Evolutionary conservation across 805 yeast species (phyloP).

Genomic region (Priceomyces castillae): DNA sequence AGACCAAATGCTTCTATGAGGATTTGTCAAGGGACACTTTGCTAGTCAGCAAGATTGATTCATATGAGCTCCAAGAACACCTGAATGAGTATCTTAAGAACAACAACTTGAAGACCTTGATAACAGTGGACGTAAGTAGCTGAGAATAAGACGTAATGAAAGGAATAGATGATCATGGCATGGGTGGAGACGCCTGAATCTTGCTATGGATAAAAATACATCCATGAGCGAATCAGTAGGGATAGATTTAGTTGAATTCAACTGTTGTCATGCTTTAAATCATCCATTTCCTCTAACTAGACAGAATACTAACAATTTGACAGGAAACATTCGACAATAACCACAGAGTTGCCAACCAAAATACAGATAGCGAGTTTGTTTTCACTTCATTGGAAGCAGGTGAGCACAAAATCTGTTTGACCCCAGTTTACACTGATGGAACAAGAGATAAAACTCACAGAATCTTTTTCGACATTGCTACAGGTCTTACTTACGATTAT

Average conservation of each 20-base stretch:
- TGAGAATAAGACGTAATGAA: too few relatives aligned
- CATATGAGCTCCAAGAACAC: constrained; percentile 54
- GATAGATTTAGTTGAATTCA: too few relatives aligned
- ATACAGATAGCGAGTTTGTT: constrained; percentile 64
- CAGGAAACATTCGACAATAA: constrained; percentile 70
- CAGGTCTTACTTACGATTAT: constrained; percentile 59
- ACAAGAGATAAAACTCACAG: constrained; percentile 61
- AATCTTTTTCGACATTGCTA: constrained; percentile 68
- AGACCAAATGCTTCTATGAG: constrained; percentile 79
- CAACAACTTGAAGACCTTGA: constrained; percentile 56
- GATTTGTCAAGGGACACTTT: constrained; percentile 76
- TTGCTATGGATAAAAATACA: too few relatives aligned
- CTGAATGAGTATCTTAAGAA: constrained; percentile 49
- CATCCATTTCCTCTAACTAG: background rate
- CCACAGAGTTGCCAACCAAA: constrained; percentile 71
- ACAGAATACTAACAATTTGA: constrained; percentile 7
- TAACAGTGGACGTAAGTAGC: constrained; percentile 60
- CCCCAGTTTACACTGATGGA: constrained; percentile 64
- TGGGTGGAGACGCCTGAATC: too few relatives aligned
- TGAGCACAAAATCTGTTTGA: constrained; percentile 78
- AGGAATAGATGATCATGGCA: too few relatives aligned
- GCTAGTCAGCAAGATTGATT: constrained; percentile 72
- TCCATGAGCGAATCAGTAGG: too few relatives aligned
- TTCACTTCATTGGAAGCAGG: constrained; percentile 83
- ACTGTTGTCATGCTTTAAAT: too few relatives aligned